Evolutionary conservation across 2,329 filamentous ascomycete genomes (phyloP), one percentile per base, ranked within the genome.

Genomic region (Beauveria brongniartii): DNA sequence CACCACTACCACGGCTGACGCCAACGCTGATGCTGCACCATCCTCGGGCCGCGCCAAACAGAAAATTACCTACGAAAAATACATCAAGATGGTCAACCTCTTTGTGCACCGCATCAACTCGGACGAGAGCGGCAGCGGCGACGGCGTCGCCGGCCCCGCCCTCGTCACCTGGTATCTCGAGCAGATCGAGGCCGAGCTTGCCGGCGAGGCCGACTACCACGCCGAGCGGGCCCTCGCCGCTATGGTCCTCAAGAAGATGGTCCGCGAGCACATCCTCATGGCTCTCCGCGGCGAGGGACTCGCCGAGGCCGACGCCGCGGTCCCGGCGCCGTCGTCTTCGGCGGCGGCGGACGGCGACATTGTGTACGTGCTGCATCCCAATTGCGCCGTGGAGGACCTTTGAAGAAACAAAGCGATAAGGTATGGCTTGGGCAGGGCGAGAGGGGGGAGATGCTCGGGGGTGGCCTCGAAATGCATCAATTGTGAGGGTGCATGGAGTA

Each of bases 41-140:
- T 71, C 30, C 74, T 74, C 26, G 73, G 69, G 50, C 75, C 69
- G 26, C 77, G 78, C 81, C 67, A 92, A 89, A 76, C 94, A 90
- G 59, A 94, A 92, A 69, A 93, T 99, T 70, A 95, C 92, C 3
- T 95, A 95, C 69, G 93, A 97, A 69, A 94, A 96, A 74, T 99
- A 96, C 75, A 90, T 93, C 72, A 82, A 84, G 69, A 96, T 97
- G 73, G 84, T 96, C 62, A 96, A 96, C 72, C 76, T 90, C 69
- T 80, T 99, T 52, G 90, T 97, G 34, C 84, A 87, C 66, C 86
- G 89, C 26, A 86, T 99, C 68, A 91, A 88, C 67, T 89, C 93
- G 60, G 91, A 96, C 68, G 92, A 97, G 74, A 78, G 80, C 41
- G 80, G 78, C 12, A 83, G 79, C 0, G 91, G 90, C 46, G 91